Conservation (phyloP, 2,329 filamentous ascomycete species). For the Orbilia ellipsospora region DNA sequence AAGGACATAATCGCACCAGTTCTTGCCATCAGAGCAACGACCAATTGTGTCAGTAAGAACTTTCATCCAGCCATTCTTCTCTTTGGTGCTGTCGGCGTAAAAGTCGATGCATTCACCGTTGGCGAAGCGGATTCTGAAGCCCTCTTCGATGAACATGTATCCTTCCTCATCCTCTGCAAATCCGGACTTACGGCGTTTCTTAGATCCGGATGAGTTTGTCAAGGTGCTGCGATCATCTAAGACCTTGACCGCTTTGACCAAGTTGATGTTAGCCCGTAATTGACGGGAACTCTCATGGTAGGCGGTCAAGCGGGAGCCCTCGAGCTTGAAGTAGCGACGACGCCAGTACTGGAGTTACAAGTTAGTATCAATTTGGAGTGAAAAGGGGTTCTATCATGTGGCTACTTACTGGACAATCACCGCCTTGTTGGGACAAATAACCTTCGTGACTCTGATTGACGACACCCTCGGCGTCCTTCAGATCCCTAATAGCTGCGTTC, state of each 20-base stretch:
- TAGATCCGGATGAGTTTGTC: slow-evolving; percentile 79
- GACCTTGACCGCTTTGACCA: slow-evolving; percentile 89
- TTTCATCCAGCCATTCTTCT: slow-evolving; percentile 96
- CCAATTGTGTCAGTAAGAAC: slow-evolving; percentile 78
- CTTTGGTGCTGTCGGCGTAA: slow-evolving; percentile 86
- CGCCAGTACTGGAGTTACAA: slow-evolving; percentile 81
- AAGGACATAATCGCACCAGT: slow-evolving; percentile 75
- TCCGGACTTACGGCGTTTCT: slow-evolving; percentile 86
- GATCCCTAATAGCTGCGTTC: slow-evolving; percentile 93
- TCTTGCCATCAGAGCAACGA: slow-evolving; percentile 66
- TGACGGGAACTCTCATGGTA: slow-evolving; percentile 96
- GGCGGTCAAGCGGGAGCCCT: slow-evolving; percentile 89
- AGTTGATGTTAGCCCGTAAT: slow-evolving; percentile 94
- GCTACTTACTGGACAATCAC: slow-evolving; percentile 89
- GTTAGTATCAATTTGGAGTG: slow-evolving; percentile 62
- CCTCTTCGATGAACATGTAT: slow-evolving; percentile 99
- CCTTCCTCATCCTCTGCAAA: slow-evolving; percentile 99
- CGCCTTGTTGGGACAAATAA: slow-evolving; percentile 92
- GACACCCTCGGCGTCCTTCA: slow-evolving; percentile 87
- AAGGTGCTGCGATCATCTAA: slow-evolving; percentile 90
- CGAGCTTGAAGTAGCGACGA: slow-evolving; percentile 94
- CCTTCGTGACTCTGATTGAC: slow-evolving; percentile 85
- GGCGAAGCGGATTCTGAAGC: slow-evolving; percentile 97
- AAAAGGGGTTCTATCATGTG: not conserved
- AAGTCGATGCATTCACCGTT: slow-evolving; percentile 99